phyloP scores from a whole-genome alignment of 2,329 filamentous ascomycete species.

The Helotiales sp. region DNA sequence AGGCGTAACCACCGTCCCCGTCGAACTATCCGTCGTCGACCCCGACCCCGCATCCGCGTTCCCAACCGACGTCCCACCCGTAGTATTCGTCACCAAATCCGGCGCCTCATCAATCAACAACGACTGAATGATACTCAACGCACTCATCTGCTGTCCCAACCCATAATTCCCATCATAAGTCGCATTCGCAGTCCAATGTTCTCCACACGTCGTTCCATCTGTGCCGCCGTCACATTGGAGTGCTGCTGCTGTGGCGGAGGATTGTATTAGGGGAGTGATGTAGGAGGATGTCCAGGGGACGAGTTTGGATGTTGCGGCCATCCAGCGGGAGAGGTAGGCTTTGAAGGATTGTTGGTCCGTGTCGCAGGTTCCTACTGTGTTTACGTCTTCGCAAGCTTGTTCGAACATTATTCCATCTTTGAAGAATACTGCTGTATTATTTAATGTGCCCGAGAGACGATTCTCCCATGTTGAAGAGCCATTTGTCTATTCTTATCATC shows the following conservation, averaged over 20 bases:
- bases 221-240: slow-evolving; percentile 57
- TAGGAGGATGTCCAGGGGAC: slow-evolving; percentile 55
- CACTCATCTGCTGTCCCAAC: slow-evolving; percentile 71
- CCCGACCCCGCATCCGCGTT: slow-evolving; percentile 23
- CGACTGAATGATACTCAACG: slow-evolving; percentile 58
- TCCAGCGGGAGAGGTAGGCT: slow-evolving; percentile 61
- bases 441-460: slow-evolving; percentile 56
- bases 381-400: slow-evolving; percentile 51
- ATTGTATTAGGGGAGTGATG: slow-evolving; percentile 53
- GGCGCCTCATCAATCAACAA: slow-evolving; percentile 38
- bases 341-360: slow-evolving; percentile 64
- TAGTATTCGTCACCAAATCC: slow-evolving; percentile 30
- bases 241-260: slow-evolving; percentile 55
- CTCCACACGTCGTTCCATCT: slow-evolving; percentile 59
- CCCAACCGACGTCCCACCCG: slow-evolving; percentile 40
- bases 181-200: slow-evolving; percentile 54
- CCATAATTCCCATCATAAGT: slow-evolving; percentile 55
- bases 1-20: not conserved
- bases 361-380: slow-evolving; percentile 54
- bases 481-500: slow-evolving; percentile 25
- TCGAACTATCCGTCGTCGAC: not conserved
- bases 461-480: slow-evolving; percentile 50
- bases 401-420: slow-evolving; percentile 46
- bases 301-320: slow-evolving; percentile 62
- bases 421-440: slow-evolving; percentile 56